phyloP scores from a whole-genome alignment of 345 rosid species.

The Camelina laxa region DNA sequence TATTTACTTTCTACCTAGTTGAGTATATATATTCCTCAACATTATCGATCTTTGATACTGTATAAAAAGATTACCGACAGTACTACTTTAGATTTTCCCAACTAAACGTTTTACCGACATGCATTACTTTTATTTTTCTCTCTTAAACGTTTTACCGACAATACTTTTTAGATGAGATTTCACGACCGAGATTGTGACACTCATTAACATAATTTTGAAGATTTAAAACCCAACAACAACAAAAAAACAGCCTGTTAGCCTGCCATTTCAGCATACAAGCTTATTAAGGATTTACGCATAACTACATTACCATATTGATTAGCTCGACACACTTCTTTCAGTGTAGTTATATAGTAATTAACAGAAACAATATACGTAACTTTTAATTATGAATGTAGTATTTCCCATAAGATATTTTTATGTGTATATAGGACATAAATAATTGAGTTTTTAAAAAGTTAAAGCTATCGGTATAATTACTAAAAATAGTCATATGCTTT shows the following conservation, averaged over 20 bases:
- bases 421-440: background rate
- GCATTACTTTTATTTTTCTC: background rate
- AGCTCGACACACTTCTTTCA: background rate
- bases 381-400: background rate
- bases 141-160: conserved; percentile 2
- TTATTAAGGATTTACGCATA: background rate
- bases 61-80: background rate
- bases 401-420: background rate
- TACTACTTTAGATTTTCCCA: background rate
- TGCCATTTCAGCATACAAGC: background rate
- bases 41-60: too few species aligned
- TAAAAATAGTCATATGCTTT: background rate
- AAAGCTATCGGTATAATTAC: background rate
- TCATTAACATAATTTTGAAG: background rate
- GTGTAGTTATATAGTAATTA: background rate
- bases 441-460: background rate
- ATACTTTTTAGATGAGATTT: background rate
- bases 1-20: too few species aligned
- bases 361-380: background rate
- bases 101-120: background rate
- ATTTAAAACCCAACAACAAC: background rate
- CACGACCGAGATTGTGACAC: conserved; percentile 11
- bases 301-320: background rate
- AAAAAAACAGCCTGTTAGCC: background rate
- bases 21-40: too few species aligned